Evolutionary conservation across 169 alveolate species (phyloP), one percentile per base, ranked within the genome.

Genomic region (Plasmodium inui): DNA sequence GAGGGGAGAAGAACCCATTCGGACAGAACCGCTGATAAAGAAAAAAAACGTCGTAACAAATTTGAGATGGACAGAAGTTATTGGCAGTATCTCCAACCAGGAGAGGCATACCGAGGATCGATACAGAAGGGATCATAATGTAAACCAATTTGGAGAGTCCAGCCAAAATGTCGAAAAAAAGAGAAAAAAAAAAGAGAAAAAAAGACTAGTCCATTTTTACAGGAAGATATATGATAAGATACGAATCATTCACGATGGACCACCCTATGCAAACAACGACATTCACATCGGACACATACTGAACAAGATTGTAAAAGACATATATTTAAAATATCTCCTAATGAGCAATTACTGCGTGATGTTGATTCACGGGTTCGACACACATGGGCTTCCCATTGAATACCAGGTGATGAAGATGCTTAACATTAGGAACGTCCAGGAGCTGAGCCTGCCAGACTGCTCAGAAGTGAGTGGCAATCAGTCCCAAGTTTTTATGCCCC

Each of bases 311-410:
- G 90, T 98, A 57, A 98, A 98, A 92, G 99, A 98, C 82, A 96
- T 97, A 34, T 79, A 96, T 61, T 90, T 96, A 84, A 91, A 96
- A 92, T 97, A 84, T 46, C 55, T 92, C 50, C 92, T 97, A 82
- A 93, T 96, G 44, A 95, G 94, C 26, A 97, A 97, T 30, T 89
- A 91, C 22, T 80, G 96, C 92, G 96, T 97, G 50, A 90, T 96
- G 73, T 83, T 96, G 94, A 86, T 96, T 39, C 98, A 98, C 5
- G 99, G 99, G 53, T 98, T 98, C 98, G 99, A 98, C 83, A 96
- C 98, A 84, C 99, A 97, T 73, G 99, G 99, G 6, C 91, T 98
- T 53, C 99, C 99, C 44, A 97, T 98, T 19, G 99, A 98, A 93
- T 96, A 96, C 76, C 93, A 94, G 74, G 97, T 93, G 71, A 71